phyloP scores from a whole-genome alignment of 139 green algal species.

The Dunaliella primolecta region DNA sequence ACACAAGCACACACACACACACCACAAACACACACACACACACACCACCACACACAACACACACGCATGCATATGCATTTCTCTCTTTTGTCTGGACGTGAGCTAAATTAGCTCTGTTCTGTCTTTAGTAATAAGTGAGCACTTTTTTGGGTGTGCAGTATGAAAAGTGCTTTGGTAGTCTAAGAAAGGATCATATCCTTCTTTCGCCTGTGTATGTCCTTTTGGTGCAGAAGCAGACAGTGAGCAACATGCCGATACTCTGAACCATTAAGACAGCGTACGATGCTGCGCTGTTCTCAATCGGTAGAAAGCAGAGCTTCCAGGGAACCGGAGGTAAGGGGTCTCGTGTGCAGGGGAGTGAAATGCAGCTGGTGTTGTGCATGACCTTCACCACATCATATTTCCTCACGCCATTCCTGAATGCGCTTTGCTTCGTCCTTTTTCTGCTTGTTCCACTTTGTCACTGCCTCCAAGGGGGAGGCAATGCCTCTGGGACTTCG shows the following conservation, averaged over 20 bases:
- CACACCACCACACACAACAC: conserved; percentile 42
- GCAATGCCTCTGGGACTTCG: neutral
- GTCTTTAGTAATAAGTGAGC: neutral
- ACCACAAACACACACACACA: too few relatives aligned
- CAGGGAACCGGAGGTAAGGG: neutral
- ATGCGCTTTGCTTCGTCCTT: neutral
- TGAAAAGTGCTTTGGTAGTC: too few relatives aligned
- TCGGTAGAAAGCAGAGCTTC: neutral
- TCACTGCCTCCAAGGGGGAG: neutral
- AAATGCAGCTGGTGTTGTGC: neutral
- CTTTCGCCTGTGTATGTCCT: neutral
- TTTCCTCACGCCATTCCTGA: neutral
- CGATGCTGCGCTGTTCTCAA: neutral
- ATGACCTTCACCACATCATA: too few relatives aligned
- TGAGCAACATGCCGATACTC: neutral
- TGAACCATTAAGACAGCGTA: neutral
- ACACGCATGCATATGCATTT: conserved; percentile 7
- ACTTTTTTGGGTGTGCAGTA: too few relatives aligned
- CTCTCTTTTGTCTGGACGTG: too few relatives aligned
- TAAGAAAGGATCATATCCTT: neutral
- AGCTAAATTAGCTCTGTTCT: neutral
- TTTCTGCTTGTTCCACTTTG: neutral
- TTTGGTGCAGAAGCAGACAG: neutral
- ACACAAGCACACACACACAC: too few relatives aligned
- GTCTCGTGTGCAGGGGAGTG: neutral